Base-by-base conservation (phyloP, 1,284 basidiomycete genomes). In the Boletus mariae region DNA sequence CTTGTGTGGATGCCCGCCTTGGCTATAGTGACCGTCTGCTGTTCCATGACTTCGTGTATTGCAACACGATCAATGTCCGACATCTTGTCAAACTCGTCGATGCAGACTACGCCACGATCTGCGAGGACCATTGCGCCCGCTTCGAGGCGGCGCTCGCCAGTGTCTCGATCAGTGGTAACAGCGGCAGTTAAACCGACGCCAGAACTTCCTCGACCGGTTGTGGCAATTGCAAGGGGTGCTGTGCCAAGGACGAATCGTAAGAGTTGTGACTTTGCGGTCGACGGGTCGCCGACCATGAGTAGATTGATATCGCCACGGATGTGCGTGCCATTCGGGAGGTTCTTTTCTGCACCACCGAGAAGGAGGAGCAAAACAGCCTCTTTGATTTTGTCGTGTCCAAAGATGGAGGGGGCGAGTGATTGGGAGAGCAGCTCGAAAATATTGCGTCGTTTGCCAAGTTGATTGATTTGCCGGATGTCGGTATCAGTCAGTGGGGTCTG, bases 81-180 rank as follows among this genome's bases (percentile, higher is more conserved):
- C 96, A 99, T 99, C 73, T 99, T 99, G 81, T 99, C 96, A 66
- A 99, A 99, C 74, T 99, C 96, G 73, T 99, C 97, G 64, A 99
- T 99, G 73, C 96, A 99, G 45, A 99, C 96, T 12, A 99, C 94
- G 20, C 97, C 97, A 57, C 95, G 87, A 72, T 99, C 97, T n/a
- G 97, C 97, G 45, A 99, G 85, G 32, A 99, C 97, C 97, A 99
- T 99, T 12, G 97, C 97, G 55, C 97, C 97, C 8, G 96, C 97
- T 75, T 99, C 97, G 45, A 99, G 82, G 55, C 96, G 80, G 52
- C 97, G 85, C 70, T 99, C 97, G 53, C 92, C 92, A 15, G 97
- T 99, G 69, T 99, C 97, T 71, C 91, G 92, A 75, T 99, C 97
- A 2, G 91, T 98, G 9, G 96, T 99, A 11, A 99, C 97, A 8